These are phyloP conservation scores for Galeopsis tetrahit DNA, from an alignment of 257 asterid genomes.

Conservation along the genomic window DNA sequence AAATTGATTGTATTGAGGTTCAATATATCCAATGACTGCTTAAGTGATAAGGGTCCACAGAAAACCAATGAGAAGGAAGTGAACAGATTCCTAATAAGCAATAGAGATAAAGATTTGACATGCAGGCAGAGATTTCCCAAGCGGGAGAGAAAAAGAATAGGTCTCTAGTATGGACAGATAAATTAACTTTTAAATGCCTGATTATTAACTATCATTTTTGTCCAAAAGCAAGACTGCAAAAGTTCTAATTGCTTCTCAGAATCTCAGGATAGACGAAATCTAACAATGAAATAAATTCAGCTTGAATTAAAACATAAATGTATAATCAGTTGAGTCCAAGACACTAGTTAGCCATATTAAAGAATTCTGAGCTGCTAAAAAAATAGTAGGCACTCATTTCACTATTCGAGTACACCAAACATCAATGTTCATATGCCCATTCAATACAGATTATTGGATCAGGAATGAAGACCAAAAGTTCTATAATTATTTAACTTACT, in stretches of 20 bases:
- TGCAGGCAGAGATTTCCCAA: slow-evolving; percentile 6
- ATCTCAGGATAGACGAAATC: not conserved
- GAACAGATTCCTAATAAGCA: slow-evolving; percentile 1
- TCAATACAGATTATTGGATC: slow-evolving; percentile 14
- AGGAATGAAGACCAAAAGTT: slow-evolving; percentile 15
- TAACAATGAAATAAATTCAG: not conserved
- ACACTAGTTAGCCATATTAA: slow-evolving; percentile 16
- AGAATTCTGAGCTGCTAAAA: slow-evolving; percentile 15
- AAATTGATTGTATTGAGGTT: slow-evolving; percentile 25
- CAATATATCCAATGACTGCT: slow-evolving; percentile 25
- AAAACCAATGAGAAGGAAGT: slow-evolving; percentile 20
- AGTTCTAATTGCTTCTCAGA: slow-evolving; percentile 11
- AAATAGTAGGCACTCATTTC: not conserved
- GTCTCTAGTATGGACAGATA: not conserved
- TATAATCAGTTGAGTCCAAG: not conserved
- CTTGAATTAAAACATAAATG: not conserved
- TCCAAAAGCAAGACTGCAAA: slow-evolving; percentile 17
- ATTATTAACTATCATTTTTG: not conserved
- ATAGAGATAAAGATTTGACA: not conserved
- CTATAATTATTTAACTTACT: slow-evolving; percentile 56
- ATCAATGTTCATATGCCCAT: slow-evolving; percentile 22
- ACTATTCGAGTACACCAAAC: slow-evolving; percentile 11
- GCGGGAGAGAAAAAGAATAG: not conserved
- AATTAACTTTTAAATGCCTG: not conserved
- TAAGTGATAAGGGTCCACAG: slow-evolving; percentile 26